A percentile compares a stretch with the other conserved stretches of the same genome.
phyloP scores from a whole-genome alignment of 768 basidiomycete genomes.

The Butyriboletus loyo region DNA sequence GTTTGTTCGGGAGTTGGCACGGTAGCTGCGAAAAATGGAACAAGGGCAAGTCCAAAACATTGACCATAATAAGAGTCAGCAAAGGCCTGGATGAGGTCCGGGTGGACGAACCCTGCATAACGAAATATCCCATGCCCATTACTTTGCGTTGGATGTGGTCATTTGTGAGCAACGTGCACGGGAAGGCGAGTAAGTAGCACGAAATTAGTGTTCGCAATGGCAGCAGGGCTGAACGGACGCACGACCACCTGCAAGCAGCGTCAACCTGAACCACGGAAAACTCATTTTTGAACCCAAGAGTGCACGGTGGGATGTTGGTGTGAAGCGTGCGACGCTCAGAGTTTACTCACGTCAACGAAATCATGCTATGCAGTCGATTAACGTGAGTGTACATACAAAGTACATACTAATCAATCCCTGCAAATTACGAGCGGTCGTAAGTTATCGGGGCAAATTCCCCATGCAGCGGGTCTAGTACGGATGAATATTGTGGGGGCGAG shows the following conservation, averaged over 20 bases:
- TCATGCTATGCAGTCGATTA: constrained; percentile 20
- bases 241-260: constrained; percentile 45
- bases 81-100: neutral
- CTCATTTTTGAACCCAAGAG: constrained; percentile 31
- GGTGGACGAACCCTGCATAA: constrained; percentile 54
- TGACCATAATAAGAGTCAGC: constrained; percentile 4
- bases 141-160: constrained; percentile 35
- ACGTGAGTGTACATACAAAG: constrained; percentile 4
- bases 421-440: constrained; percentile 14
- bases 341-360: neutral
- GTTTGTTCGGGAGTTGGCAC: constrained; percentile 36
- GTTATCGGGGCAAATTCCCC: constrained; percentile 1
- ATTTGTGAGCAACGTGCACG: neutral
- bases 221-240: constrained; percentile 27
- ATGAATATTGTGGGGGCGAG: constrained; percentile 2
- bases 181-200: neutral
- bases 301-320: neutral
- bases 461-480: constrained; percentile 8
- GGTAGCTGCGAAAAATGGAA: constrained; percentile 25
- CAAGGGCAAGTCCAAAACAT: neutral
- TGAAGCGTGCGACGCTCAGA: neutral
- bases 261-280: constrained; percentile 60
- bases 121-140: constrained; percentile 51
- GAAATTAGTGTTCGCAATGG: constrained; percentile 6
- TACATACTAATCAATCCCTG: constrained; percentile 3